Base-by-base conservation (phyloP, 1,284 basidiomycete species). In the Heterobasidion annosum region DNA sequence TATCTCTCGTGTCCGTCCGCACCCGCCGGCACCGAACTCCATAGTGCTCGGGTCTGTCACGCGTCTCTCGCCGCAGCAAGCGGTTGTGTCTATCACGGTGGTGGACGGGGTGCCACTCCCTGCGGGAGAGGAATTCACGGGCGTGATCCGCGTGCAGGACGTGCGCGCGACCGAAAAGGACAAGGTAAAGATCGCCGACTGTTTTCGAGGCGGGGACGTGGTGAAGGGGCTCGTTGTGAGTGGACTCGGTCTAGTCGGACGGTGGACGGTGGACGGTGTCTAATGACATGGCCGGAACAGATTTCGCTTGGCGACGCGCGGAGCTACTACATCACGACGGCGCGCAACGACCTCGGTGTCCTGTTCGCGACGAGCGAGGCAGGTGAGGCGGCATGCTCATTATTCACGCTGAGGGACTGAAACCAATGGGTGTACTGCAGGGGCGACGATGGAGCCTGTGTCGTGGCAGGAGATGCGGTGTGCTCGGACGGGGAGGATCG, bases 171-270 rank as follows among this genome's bases (percentile, higher is more conserved):
- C 93, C 1, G 93, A 97, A 66, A 91, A 92, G 64, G 93, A 96
- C 73, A 91, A 88, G 67, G 81, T 98, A 57, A 95, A 92, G 70
- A 91, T 98, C 61, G 85, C 84, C 35, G 92, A 97, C 62, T 98
- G 93, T 66, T 99, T 98, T 72, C 81, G 97, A 44, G 91, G 95
- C 0, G 95, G 97, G 3, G 96, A 99, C 70, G 90, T 98, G 53
- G 91, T 99, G 33, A 85, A 91, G 61, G 95, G 94, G 5, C 73
- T 88, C 44, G 94, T 98, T 62, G 94, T 97, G 67, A 69, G 90
- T 80, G 8, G 18, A 15, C 46, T 19, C 42, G 25, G 25, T 25
- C 25, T 5, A 4, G 25, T 33, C 42, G 49, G 19, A 34, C 35
- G 25, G 9, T 10, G 13, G 34, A 43, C 9, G 25, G 8, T 32